Base-by-base conservation (phyloP, 1,284 basidiomycete genomes). In the Leccinum huronense region DNA sequence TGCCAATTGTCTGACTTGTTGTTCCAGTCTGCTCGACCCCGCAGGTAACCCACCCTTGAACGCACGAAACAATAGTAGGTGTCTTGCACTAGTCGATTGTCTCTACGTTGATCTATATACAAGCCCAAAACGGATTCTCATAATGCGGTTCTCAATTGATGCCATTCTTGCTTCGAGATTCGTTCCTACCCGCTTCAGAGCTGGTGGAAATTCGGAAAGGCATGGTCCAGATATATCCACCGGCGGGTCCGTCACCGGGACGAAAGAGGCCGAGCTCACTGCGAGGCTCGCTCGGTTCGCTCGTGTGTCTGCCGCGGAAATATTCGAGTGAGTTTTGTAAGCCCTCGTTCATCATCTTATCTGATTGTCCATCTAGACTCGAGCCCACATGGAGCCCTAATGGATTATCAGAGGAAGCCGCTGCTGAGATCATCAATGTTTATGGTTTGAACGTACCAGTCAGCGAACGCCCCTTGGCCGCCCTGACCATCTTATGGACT, bases 11-110 rank as follows among this genome's bases (percentile, higher is more conserved):
- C 65, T 71, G 5, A 72, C 63, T 27, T 10, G 38, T 48, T 38
- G 33, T 48, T 65, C 8, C 65, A 76, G 72, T 64, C 62, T 72
- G 71, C 74, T 66, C 66, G 40, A 65, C 63, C 36, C 59, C 73
- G 16, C 74, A 74, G 66, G 73, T 76, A 67, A 73, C 73, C 3
- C 74, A 76, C 72, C 73, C 70, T 67, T 73, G 19, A 76, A 73
- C 71, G 34, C 27, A 42, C 45, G 57, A 65, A 68, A 66, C 6
- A 62, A 63, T 70, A 62, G 72, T 73, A 61, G 5, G 69, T 8
- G 2, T 54, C 0, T 61, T 58, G 38, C n/a, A 57, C 55, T 45
- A 16, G 13, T 54, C 19, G 2, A 57, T 11, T 58, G 13, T 10
- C 33, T 34, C 5, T 27, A 10, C 8, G 10, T 65, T 74, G 36